phyloP scores from a whole-genome alignment of 2,329 filamentous ascomycete species.

The Aspergillus nomiae region DNA sequence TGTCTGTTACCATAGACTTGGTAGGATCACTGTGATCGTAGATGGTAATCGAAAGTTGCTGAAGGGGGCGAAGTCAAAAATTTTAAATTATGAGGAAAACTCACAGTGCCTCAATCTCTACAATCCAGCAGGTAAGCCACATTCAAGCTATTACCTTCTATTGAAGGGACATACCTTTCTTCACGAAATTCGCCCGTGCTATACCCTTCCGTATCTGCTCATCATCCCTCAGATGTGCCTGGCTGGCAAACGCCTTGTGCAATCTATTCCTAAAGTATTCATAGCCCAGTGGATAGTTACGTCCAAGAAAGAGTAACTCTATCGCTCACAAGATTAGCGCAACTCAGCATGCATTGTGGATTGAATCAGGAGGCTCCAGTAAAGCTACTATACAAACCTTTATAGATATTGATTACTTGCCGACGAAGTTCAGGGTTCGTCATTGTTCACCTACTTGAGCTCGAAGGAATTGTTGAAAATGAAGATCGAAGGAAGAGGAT shows the following conservation, averaged over 20 bases:
- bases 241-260: slow-evolving; percentile 81
- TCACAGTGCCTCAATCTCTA: slow-evolving; percentile 91
- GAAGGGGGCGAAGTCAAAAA: neutral
- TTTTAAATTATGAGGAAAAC: slow-evolving; percentile 32
- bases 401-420: slow-evolving; percentile 85
- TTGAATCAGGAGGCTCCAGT: neutral
- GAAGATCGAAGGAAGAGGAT: neutral
- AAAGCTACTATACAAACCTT: slow-evolving; percentile 58
- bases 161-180: slow-evolving; percentile 67
- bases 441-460: slow-evolving; percentile 26
- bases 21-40: neutral
- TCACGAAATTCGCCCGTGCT: slow-evolving; percentile 79
- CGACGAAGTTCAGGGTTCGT: slow-evolving; percentile 65
- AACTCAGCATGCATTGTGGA: neutral
- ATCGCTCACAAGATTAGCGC: neutral
- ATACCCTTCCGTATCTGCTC: slow-evolving; percentile 76
- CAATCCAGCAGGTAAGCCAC: neutral
- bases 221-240: slow-evolving; percentile 70
- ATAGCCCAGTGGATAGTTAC: slow-evolving; percentile 84
- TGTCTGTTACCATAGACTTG: neutral
- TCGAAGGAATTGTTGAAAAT: neutral
- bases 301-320: slow-evolving; percentile 84
- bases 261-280: slow-evolving; percentile 78
- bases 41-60: neutral
- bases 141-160: neutral